Evolutionary conservation across 768 basidiomycete genomes (phyloP).

Genomic region (Gyrodon lividus): DNA sequence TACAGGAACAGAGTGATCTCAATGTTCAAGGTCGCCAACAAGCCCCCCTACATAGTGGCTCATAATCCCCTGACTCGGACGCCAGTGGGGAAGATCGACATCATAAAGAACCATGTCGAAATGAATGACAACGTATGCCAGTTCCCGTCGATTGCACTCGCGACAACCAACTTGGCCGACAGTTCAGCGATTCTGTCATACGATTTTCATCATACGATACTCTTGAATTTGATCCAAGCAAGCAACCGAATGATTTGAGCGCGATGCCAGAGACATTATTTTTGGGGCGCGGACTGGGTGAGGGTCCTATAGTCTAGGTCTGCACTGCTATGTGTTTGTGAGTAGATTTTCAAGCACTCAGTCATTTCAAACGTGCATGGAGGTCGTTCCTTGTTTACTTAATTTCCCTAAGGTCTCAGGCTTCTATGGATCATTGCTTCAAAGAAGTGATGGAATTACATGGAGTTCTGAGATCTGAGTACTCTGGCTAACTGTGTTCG

Average conservation of each 20-base stretch:
- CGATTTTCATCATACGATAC: constrained; percentile 43
- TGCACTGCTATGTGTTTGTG: background rate
- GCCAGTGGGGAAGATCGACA: constrained; percentile 23
- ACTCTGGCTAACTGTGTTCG: too few relatives aligned
- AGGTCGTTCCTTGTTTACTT: too few relatives aligned
- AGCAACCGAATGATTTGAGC: constrained; percentile 31
- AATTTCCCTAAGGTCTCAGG: background rate
- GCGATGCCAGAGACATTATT: constrained; percentile 35
- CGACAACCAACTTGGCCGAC: constrained; percentile 27
- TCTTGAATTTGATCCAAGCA: constrained; percentile 38
- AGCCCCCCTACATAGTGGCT: too few relatives aligned
- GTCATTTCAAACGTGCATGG: constrained; percentile 34
- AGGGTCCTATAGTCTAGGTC: constrained; percentile 39
- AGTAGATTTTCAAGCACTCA: constrained; percentile 18
- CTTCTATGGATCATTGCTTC: constrained; percentile 32
- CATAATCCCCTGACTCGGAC: background rate
- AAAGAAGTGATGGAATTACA: constrained; percentile 50
- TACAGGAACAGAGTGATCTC: too few relatives aligned
- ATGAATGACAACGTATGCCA: constrained; percentile 42
- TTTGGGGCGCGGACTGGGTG: constrained; percentile 28
- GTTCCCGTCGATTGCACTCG: constrained; percentile 29
- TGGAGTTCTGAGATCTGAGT: constrained; percentile 42
- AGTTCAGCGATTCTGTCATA: constrained; percentile 45
- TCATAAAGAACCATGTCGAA: constrained; percentile 27
- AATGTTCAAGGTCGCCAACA: too few relatives aligned